Conservation (phyloP, 78 protist species). For the Dictyostelium intermedium region DNA sequence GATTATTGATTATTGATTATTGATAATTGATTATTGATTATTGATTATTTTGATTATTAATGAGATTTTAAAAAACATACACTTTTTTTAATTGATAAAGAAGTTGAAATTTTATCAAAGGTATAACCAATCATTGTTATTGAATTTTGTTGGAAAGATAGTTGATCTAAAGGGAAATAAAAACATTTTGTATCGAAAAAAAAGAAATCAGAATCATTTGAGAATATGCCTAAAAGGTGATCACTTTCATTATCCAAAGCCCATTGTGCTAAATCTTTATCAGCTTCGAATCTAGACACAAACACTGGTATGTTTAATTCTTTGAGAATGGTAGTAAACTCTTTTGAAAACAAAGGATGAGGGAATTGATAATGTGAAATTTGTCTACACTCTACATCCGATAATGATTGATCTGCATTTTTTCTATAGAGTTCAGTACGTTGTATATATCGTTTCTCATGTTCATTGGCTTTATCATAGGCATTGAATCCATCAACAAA, state of each 20-base stretch:
- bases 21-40: too few species aligned
- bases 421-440: background rate
- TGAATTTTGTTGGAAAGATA: background rate
- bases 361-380: background rate
- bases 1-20: too few species aligned
- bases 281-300: background rate
- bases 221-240: background rate
- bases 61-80: background rate
- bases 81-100: background rate
- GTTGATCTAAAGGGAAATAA: background rate
- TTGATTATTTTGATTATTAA: too few species aligned
- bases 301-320: background rate
- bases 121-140: background rate
- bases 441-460: background rate
- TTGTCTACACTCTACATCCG: background rate
- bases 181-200: background rate
- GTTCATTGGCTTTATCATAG: background rate
- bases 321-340: background rate
- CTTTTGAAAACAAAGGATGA: background rate
- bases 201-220: conserved; percentile 8
- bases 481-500: conserved; percentile 4
- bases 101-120: background rate
- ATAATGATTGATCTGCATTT: background rate
- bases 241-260: background rate
- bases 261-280: conserved; percentile 8